A percentile compares a stretch with the other conserved stretches of the same genome.
Conservation (phyloP, 2,329 filamentous ascomycete genomes). For the Colletotrichum aenigma region DNA sequence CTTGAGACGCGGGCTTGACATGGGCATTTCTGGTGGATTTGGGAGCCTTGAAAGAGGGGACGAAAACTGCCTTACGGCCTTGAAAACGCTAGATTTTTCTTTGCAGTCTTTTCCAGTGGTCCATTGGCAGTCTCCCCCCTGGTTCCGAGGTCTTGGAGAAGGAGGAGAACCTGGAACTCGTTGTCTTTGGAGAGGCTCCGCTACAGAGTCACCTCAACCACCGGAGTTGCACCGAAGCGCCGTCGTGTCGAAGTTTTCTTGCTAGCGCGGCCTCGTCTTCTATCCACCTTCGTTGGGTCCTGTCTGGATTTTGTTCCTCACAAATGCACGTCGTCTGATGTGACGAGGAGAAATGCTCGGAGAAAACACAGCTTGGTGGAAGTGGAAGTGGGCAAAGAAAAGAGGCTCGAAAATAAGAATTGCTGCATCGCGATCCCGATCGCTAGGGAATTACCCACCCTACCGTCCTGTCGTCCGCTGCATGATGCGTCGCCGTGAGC, state of each 20-base stretch:
- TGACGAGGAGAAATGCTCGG: not conserved
- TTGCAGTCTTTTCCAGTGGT: not conserved
- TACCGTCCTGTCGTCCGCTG: not conserved
- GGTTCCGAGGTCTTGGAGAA: not conserved
- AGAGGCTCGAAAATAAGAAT: not conserved
- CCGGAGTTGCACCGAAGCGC: conserved; percentile 14
- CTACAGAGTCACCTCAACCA: not conserved
- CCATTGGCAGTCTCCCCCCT: not conserved
- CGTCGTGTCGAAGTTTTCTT: not conserved
- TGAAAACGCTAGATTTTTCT: not conserved
- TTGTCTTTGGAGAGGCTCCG: not conserved
- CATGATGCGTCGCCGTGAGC: not conserved
- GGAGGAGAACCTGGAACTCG: conserved; percentile 2
- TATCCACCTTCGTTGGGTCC: conserved; percentile 3
- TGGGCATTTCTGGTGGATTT: not conserved
- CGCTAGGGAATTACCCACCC: not conserved
- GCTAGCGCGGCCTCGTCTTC: not conserved
- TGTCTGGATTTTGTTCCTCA: not conserved
- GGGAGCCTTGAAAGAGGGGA: not conserved
- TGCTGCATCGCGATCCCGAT: not conserved
- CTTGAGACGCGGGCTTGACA: not conserved
- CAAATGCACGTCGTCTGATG: not conserved
- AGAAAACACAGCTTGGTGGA: not conserved
- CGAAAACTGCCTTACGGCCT: not conserved
- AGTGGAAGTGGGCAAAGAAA: not conserved